Evolutionary conservation across 192 early-diverging fungal genomes (phyloP).

Genomic region (Kappamyces sp.): DNA sequence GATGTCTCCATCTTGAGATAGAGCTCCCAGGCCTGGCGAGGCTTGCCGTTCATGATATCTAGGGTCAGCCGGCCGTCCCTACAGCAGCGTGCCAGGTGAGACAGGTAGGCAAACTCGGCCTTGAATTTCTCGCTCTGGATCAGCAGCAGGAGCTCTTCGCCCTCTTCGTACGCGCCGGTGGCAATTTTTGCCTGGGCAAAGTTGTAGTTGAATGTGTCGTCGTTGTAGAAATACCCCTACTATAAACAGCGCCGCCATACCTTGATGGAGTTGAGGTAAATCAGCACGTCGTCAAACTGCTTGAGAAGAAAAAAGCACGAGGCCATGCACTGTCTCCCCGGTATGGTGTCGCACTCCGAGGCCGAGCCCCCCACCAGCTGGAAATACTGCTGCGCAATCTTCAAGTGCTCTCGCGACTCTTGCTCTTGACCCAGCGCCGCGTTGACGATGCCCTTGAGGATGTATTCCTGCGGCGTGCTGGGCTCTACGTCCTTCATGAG

Average conservation of each 20-base stretch:
- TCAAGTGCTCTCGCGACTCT: constrained; percentile 56
- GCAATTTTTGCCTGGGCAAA: constrained; percentile 59
- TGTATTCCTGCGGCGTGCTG: constrained; percentile 57
- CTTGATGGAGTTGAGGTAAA: constrained; percentile 60
- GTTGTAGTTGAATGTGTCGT: constrained; percentile 63
- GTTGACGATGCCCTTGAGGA: constrained; percentile 60
- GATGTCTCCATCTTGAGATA: constrained; percentile 65
- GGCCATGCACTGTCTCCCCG: constrained; percentile 59
- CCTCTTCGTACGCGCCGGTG: constrained; percentile 52
- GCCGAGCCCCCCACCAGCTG: constrained; percentile 56
- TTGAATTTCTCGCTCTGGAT: constrained; percentile 58
- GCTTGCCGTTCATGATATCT: constrained; percentile 64
- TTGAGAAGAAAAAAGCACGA: constrained; percentile 57
- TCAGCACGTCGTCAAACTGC: constrained; percentile 61
- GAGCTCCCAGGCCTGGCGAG: constrained; percentile 54
- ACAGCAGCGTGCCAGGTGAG: constrained; percentile 58
- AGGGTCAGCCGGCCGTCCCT: constrained; percentile 8
- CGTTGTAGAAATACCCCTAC: constrained; percentile 62
- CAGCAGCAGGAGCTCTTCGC: constrained; percentile 50
- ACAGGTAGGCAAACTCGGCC: constrained; percentile 51
- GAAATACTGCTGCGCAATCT: constrained; percentile 61
- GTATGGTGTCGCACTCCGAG: constrained; percentile 59
- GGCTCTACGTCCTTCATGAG: constrained; percentile 63
- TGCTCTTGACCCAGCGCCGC: constrained; percentile 55
- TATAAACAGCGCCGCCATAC: constrained; percentile 16